Conservation (phyloP, 1,139 yeast species). For the Kurtzmaniella quercitrusa region DNA sequence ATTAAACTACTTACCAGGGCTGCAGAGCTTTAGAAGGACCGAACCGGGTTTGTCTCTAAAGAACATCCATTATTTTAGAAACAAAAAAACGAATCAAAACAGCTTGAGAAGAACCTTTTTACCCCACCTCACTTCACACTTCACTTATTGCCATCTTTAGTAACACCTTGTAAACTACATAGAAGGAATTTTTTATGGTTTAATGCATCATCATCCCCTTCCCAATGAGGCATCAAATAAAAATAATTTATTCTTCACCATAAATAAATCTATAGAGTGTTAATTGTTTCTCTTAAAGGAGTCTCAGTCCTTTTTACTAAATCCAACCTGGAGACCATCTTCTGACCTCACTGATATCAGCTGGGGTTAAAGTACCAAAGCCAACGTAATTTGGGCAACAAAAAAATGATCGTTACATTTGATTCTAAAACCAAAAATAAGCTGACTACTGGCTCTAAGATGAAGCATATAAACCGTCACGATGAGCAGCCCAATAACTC, state of each 20-base stretch:
- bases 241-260: not conserved
- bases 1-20: no score
- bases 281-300: not conserved
- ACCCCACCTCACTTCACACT: no score
- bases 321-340: not conserved
- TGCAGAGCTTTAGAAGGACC: no score
- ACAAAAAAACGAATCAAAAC: no score
- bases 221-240: not conserved
- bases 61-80: no score
- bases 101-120: no score
- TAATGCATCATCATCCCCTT: no score
- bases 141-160: no score
- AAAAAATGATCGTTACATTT: slow-evolving; percentile 5
- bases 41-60: no score
- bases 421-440: slow-evolving; percentile 4
- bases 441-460: not conserved
- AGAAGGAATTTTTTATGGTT: no score
- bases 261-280: not conserved
- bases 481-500: not conserved
- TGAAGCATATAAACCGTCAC: not conserved
- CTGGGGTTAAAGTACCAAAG: not conserved
- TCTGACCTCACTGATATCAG: not conserved
- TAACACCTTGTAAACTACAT: no score
- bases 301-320: not conserved
- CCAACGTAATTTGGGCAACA: not conserved